Conservation (phyloP, 108 stramenopile species). For the Aureococcus anophagefferens region DNA sequence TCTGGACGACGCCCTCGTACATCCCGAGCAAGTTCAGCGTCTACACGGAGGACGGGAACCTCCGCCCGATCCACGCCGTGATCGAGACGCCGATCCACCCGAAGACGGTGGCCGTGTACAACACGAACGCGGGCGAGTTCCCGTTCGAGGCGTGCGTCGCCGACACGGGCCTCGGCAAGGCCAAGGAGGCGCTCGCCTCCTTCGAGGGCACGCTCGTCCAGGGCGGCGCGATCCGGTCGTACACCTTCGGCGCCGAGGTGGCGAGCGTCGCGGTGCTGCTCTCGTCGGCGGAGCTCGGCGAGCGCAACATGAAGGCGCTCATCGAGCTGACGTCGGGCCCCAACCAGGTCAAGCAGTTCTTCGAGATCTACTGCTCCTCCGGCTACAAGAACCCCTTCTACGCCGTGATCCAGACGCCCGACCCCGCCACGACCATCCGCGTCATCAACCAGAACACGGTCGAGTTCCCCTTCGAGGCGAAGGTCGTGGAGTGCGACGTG, state of each 20-base stretch:
- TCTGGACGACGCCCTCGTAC: slow-evolving; percentile 69
- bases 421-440: slow-evolving; percentile 64
- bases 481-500: slow-evolving; percentile 55
- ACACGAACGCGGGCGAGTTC: slow-evolving; percentile 65
- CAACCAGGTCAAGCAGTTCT: slow-evolving; percentile 75
- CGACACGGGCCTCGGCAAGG: slow-evolving; percentile 24
- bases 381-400: slow-evolving; percentile 70
- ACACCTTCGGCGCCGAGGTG: slow-evolving; percentile 58
- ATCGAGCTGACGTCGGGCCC: slow-evolving; percentile 70
- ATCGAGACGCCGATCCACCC: slow-evolving; percentile 55
- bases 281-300: slow-evolving; percentile 36
- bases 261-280: slow-evolving; percentile 36
- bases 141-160: slow-evolving; percentile 56
- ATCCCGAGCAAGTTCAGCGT: slow-evolving; percentile 65
- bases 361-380: slow-evolving; percentile 69
- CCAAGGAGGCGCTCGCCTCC: background rate
- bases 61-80: slow-evolving; percentile 59
- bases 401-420: slow-evolving; percentile 62
- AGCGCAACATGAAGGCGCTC: slow-evolving; percentile 63
- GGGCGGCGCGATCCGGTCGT: slow-evolving; percentile 62
- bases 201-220: slow-evolving; percentile 40
- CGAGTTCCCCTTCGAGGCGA: slow-evolving; percentile 65
- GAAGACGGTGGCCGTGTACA: slow-evolving; percentile 64
- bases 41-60: slow-evolving; percentile 62
- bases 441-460: slow-evolving; percentile 66